phyloP scores from a whole-genome alignment of 129 eudicot species.

The Heracleum sosnowskyi region DNA sequence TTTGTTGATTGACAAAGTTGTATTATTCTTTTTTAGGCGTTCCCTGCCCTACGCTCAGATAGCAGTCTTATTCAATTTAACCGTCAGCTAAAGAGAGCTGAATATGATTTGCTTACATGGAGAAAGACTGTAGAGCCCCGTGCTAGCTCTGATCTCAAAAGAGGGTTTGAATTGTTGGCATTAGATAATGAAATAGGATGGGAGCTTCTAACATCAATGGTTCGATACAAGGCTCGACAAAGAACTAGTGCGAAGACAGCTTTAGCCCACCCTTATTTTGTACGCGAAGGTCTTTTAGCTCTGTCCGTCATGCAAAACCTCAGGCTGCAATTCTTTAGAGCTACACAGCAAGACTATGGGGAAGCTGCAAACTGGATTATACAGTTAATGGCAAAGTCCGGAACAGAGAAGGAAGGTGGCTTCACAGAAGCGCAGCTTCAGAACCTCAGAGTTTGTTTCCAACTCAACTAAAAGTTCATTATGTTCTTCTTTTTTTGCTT shows the following conservation, averaged over 20 bases:
- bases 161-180: slow-evolving; percentile 86
- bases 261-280: slow-evolving; percentile 91
- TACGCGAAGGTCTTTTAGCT: slow-evolving; percentile 73
- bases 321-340: slow-evolving; percentile 64
- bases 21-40: slow-evolving; percentile 41
- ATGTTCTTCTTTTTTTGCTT: neutral
- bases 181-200: slow-evolving; percentile 92
- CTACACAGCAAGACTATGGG: slow-evolving; percentile 89
- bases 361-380: slow-evolving; percentile 76
- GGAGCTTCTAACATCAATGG: slow-evolving; percentile 95
- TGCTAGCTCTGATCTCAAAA: slow-evolving; percentile 68
- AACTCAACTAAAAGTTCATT: neutral
- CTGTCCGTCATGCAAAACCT: slow-evolving; percentile 77
- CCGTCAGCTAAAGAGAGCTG: slow-evolving; percentile 91
- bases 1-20: neutral
- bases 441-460: slow-evolving; percentile 53
- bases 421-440: slow-evolving; percentile 95
- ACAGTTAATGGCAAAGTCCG: slow-evolving; percentile 91
- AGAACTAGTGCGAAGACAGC: slow-evolving; percentile 87
- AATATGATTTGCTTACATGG: slow-evolving; percentile 74
- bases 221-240: slow-evolving; percentile 86
- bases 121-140: slow-evolving; percentile 85
- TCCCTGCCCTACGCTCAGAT: slow-evolving; percentile 69
- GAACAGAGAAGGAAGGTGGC: slow-evolving; percentile 91
- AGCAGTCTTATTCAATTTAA: slow-evolving; percentile 87